Conservation (phyloP, 2,329 filamentous ascomycete genomes). For the Aureobasidium sp. region DNA sequence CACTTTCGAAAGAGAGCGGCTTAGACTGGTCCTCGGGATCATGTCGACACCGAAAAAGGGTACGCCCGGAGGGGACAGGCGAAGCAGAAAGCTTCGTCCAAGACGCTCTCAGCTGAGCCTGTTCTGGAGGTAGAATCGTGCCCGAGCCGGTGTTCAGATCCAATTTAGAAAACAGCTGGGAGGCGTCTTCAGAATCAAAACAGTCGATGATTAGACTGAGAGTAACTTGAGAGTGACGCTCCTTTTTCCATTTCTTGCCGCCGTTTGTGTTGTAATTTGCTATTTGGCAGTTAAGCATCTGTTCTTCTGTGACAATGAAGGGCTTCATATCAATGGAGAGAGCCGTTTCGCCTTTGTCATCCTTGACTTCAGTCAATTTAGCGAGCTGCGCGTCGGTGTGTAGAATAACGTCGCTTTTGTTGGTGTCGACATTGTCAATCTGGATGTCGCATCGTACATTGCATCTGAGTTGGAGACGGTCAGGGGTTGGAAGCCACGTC, state of each 20-base stretch:
- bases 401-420: neutral
- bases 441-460: neutral
- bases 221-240: constrained; percentile 20
- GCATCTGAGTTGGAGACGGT: neutral
- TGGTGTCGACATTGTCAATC: neutral
- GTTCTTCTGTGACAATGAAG: constrained; percentile 16
- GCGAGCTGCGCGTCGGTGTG: neutral
- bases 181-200: constrained; percentile 24
- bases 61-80: constrained; percentile 16
- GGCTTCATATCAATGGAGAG: constrained; percentile 23
- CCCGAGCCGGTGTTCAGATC: constrained; percentile 16
- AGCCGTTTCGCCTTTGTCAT: constrained; percentile 18
- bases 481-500: neutral
- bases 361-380: constrained; percentile 15
- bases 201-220: constrained; percentile 24
- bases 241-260: constrained; percentile 17
- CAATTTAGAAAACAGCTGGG: constrained; percentile 25
- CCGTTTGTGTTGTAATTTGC: constrained; percentile 19
- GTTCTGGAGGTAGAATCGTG: constrained; percentile 17
- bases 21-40: neutral
- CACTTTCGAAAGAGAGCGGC: constrained; percentile 14
- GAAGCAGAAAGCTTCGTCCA: constrained; percentile 28
- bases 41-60: constrained; percentile 20
- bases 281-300: constrained; percentile 16
- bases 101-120: constrained; percentile 21